These are phyloP conservation scores for Drosera spatulata DNA, from an alignment of 179 eudicot genomes.

Conservation along the genomic window DNA sequence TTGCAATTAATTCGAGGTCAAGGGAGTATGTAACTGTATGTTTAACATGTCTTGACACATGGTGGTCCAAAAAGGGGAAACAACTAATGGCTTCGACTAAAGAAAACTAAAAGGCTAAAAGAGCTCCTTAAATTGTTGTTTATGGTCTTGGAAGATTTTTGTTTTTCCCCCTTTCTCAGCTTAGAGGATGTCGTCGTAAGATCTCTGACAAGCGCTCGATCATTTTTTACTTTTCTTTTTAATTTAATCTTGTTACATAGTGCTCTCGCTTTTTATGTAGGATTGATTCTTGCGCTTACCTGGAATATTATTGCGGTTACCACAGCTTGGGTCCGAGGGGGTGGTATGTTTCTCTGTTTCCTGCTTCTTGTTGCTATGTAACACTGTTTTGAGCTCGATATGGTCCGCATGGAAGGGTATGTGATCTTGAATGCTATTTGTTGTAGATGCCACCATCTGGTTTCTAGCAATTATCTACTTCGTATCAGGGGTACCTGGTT, in stretches of 20 bases:
- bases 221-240: neutral
- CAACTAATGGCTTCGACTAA: too few species aligned
- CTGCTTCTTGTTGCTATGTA: neutral
- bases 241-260: neutral
- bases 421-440: slow-evolving; percentile 3
- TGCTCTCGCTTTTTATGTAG: slow-evolving; percentile 26
- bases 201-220: too few species aligned
- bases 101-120: too few species aligned
- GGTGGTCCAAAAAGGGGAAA: too few species aligned
- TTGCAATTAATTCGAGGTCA: too few species aligned
- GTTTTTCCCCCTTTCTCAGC: too few species aligned
- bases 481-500: slow-evolving; percentile 75
- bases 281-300: slow-evolving; percentile 51
- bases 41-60: too few species aligned
- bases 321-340: slow-evolving; percentile 81
- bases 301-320: slow-evolving; percentile 87
- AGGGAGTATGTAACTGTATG: too few species aligned
- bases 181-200: too few species aligned
- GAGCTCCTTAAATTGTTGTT: too few species aligned
- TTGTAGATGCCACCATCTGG: slow-evolving; percentile 74
- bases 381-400: neutral
- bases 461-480: slow-evolving; percentile 91
- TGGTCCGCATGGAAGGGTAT: too few species aligned
- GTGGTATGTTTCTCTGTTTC: slow-evolving; percentile 31
- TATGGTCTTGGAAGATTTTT: too few species aligned